Base-by-base conservation (phyloP, 352 stramenopile species). In the Phytopythium mirpurense region DNA sequence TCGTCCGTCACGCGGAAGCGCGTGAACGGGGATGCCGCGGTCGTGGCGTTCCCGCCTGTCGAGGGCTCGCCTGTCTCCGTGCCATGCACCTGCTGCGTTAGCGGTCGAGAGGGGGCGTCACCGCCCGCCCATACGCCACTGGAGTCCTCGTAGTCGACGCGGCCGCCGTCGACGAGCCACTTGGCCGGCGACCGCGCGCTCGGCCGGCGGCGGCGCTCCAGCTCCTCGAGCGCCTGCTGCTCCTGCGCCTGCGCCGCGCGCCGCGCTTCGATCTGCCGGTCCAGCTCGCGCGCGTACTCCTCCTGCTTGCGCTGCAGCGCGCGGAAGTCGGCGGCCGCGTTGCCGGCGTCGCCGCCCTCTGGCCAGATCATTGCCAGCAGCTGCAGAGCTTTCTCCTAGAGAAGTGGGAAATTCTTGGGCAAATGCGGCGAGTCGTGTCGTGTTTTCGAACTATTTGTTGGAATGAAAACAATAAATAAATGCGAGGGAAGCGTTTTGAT, bases 161-260 rank as follows among this genome's bases (percentile, higher is more conserved):
- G 64, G 27, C 81, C 78, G 51, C 75, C 76, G 44, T 91, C 73
- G 26, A 78, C 70, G 49, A 88, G 71, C 81, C 81, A 91, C 51
- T 86, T 88, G 41, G 76, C 64, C 29, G 81, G 81, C 24, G 81
- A 89, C 31, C 56, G 62, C 37, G 82, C 73, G 52, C 67, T 67
- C 10, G 57, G 76, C 34, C 63, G 58, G 23, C 88, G 67, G 45
- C 72, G 72, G 27, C 69, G 76, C 62, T 89, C 74, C 31, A 85
- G 65, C 53, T 81, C 68, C 43, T 83, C 72, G 18, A 59, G 55
- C 60, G 83, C 71, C 48, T 68, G 62, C 54, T 85, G 63, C 56
- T 86, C 66, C 37, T 86, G 64, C 10, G 62, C 64, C 51, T 86
- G 68, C 26, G 55, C 58, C 19, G 65, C 71, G 14, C 71, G 68